These are phyloP conservation scores for Colletotrichum lentis DNA, from an alignment of 2,329 filamentous ascomycete genomes.

Conservation along the genomic window DNA sequence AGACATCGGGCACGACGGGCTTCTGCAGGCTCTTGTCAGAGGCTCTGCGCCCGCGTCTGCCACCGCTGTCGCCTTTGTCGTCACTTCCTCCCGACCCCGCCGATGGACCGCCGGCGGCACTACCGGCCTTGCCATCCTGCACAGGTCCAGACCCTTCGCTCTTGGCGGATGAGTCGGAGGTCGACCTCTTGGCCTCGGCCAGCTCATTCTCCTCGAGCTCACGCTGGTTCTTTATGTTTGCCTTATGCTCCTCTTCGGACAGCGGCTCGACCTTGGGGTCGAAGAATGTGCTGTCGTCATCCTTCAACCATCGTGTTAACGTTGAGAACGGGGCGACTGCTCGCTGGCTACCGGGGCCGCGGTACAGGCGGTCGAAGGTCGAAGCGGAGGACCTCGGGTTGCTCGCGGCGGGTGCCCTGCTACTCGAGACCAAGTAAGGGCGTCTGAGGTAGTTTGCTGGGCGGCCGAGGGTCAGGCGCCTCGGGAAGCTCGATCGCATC, in stretches of 20 bases:
- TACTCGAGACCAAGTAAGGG: conserved; percentile 40
- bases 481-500: conserved; percentile 52
- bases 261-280: conserved; percentile 59
- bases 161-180: conserved; percentile 57
- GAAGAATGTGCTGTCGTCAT: conserved; percentile 58
- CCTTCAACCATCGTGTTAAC: conserved; percentile 44
- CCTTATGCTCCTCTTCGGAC: conserved; percentile 62
- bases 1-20: conserved; percentile 89
- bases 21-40: conserved; percentile 83
- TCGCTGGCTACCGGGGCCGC: conserved; percentile 44
- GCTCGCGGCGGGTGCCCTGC: conserved; percentile 30
- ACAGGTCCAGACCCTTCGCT: conserved; percentile 48
- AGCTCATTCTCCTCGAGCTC: conserved; percentile 58
- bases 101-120: conserved; percentile 64
- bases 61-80: conserved; percentile 59
- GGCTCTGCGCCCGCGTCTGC: conserved; percentile 74
- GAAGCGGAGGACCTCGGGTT: conserved; percentile 33
- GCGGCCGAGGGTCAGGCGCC: conserved; percentile 51
- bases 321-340: conserved; percentile 50
- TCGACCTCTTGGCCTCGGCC: conserved; percentile 53
- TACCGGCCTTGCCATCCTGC: conserved; percentile 64
- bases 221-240: conserved; percentile 57
- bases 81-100: conserved; percentile 57
- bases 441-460: conserved; percentile 44
- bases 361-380: conserved; percentile 46